A percentile compares a stretch with the other conserved stretches of the same genome.
These are phyloP conservation scores for Lavandula angustifolia DNA, from an alignment of 257 asterid species.

Conservation along the genomic window DNA sequence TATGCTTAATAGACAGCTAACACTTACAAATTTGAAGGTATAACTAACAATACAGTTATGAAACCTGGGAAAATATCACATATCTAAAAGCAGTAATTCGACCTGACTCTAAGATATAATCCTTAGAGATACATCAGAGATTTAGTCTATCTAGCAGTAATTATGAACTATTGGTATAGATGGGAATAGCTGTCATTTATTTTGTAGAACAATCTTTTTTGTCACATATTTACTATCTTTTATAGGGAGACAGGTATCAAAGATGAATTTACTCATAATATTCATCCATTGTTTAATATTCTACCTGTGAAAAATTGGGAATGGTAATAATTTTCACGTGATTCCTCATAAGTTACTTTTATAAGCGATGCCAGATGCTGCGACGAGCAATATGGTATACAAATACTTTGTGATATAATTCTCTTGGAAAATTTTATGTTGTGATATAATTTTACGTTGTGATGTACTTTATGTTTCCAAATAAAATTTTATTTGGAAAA, in stretches of 20 bases:
- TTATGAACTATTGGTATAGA: not conserved
- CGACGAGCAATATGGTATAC: not conserved
- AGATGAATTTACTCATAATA: slow-evolving; percentile 7
- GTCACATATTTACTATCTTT: slow-evolving; percentile 1
- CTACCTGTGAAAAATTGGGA: not conserved
- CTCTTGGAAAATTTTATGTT: slow-evolving; percentile 1
- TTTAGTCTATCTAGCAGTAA: not conserved
- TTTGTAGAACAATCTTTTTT: not conserved
- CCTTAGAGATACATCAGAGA: not conserved
- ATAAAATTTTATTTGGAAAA: too few relatives aligned
- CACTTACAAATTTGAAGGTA: not conserved
- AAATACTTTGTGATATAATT: not conserved
- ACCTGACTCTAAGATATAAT: slow-evolving; percentile 2
- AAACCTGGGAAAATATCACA: slow-evolving; percentile 1
- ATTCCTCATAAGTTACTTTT: not conserved
- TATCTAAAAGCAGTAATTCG: not conserved
- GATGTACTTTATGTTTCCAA: not conserved
- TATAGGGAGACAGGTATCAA: slow-evolving; percentile 1
- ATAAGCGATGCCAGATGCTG: not conserved
- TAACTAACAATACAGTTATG: not conserved
- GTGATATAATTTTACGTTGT: not conserved
- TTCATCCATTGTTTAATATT: not conserved
- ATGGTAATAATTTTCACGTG: not conserved
- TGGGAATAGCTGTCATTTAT: not conserved
- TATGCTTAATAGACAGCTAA: not conserved